phyloP scores from a whole-genome alignment of 768 basidiomycete genomes.

The Russula lepida region DNA sequence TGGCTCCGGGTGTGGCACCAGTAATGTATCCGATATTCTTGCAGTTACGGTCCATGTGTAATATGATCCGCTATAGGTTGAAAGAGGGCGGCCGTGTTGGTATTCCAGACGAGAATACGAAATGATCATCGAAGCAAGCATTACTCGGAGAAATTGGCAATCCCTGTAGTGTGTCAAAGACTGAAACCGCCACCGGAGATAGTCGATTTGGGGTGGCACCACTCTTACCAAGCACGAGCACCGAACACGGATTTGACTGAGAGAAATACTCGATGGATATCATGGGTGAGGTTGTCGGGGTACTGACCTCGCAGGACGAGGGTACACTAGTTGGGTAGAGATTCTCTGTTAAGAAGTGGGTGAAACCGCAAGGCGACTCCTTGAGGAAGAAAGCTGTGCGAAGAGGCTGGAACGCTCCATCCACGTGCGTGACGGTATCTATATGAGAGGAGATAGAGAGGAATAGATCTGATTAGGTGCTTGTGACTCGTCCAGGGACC shows the following conservation, averaged over 20 bases:
- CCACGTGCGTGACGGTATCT: constrained; percentile 3
- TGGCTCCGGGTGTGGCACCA: background rate
- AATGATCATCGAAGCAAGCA: background rate
- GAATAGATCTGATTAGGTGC: background rate
- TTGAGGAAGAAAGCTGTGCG: background rate
- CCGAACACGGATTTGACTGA: background rate
- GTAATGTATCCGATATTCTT: background rate
- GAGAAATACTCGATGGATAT: background rate
- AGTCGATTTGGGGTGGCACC: background rate
- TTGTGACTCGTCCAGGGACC: background rate
- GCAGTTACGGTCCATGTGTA: background rate
- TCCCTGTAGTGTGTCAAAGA: background rate
- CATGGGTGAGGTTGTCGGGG: background rate
- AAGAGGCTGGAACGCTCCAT: background rate
- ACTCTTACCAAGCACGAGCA: background rate
- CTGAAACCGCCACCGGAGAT: background rate
- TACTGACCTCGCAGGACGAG: background rate
- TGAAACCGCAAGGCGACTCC: background rate
- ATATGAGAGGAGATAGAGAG: constrained; percentile 7
- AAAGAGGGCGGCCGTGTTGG: background rate
- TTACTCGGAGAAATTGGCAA: background rate
- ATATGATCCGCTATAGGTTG: background rate
- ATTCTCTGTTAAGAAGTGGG: background rate
- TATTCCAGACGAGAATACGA: background rate
- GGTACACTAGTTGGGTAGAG: background rate